Conservation (phyloP, 2,329 filamentous ascomycete species). For the Emericellopsis atlantica region DNA sequence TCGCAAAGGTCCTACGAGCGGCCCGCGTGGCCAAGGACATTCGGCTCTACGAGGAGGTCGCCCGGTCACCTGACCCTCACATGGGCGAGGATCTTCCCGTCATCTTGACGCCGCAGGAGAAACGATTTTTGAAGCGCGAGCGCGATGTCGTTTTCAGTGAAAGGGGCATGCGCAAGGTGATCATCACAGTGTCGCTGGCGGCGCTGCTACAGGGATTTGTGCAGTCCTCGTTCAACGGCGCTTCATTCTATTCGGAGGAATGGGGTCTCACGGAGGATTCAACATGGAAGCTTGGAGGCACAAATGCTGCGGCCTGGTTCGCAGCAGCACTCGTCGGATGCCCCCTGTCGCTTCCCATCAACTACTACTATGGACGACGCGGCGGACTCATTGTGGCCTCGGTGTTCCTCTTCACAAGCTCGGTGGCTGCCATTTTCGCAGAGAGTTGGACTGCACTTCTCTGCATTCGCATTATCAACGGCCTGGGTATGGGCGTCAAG, state of each 20-base stretch:
- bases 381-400: slow-evolving; percentile 26
- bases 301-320: slow-evolving; percentile 25
- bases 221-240: slow-evolving; percentile 29
- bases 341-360: slow-evolving; percentile 25
- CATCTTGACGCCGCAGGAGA: slow-evolving; percentile 19
- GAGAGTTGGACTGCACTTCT: slow-evolving; percentile 18
- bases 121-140: slow-evolving; percentile 20
- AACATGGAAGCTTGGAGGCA: slow-evolving; percentile 24
- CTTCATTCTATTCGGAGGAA: slow-evolving; percentile 16
- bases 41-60: slow-evolving; percentile 22
- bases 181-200: slow-evolving; percentile 27
- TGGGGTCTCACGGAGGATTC: slow-evolving; percentile 8
- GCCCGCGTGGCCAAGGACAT: slow-evolving; percentile 27
- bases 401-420: slow-evolving; percentile 23
- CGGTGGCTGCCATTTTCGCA: slow-evolving; percentile 20
- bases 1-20: slow-evolving; percentile 18
- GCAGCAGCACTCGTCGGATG: slow-evolving; percentile 24
- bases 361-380: slow-evolving; percentile 24
- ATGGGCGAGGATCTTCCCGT: slow-evolving; percentile 15
- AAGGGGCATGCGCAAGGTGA: slow-evolving; percentile 23
- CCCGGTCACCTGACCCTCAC: slow-evolving; percentile 11
- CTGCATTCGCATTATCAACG: slow-evolving; percentile 21
- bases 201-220: slow-evolving; percentile 29
- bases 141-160: slow-evolving; percentile 25
- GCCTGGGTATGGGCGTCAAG: slow-evolving; percentile 33